Evolutionary conservation across 1,139 yeast species (phyloP), one percentile per base, ranked within the genome.

Genomic region (Yamadazyma diddensiae): DNA sequence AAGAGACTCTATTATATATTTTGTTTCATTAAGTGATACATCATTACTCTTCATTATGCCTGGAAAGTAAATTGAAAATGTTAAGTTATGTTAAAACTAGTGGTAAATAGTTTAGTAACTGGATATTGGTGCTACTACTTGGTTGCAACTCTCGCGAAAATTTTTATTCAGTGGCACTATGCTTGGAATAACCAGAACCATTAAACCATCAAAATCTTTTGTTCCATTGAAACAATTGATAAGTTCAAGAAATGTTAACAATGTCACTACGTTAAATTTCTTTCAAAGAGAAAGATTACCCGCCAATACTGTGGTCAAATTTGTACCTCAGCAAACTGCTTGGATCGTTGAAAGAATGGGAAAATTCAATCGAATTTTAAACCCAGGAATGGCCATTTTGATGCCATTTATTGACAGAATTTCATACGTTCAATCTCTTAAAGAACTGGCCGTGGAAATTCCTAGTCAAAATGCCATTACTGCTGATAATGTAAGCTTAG

Each of bases 321-420:
- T 86, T 55, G 95, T 86, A 4, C 95, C 95, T 2, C 95, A 86
- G 53, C 94, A 85, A 57, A 82, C 86, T 10, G 95, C 95, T 3
- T 86, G 94, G 90, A 77, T 86, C 14, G 94, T 86, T 17, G 95
- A 86, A 58, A 69, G 95, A 43, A 86, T 86, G 95, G 95, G 95
- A 20, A 82, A 82, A 53, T 86, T 83, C 62, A 73, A 80, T 54
- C 63, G 82, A 38, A 80, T 84, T 22, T 68, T 86, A 39, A 74
- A 78, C 24, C 95, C 95, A 0, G 95, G 95, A 12, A 63, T 84
- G 31, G 88, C 94, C 3, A 55, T 86, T 24, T 62, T 86, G 47
- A 45, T 82, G 6, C 95, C 95, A 3, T 59, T 85, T 33, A 45
- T 86, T 26, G 95, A 86, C 55, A 76, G 73, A 48, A 82, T 86